These are phyloP conservation scores for Fusarium acutatum DNA, from an alignment of 2,329 filamentous ascomycete species.

Conservation along the genomic window DNA sequence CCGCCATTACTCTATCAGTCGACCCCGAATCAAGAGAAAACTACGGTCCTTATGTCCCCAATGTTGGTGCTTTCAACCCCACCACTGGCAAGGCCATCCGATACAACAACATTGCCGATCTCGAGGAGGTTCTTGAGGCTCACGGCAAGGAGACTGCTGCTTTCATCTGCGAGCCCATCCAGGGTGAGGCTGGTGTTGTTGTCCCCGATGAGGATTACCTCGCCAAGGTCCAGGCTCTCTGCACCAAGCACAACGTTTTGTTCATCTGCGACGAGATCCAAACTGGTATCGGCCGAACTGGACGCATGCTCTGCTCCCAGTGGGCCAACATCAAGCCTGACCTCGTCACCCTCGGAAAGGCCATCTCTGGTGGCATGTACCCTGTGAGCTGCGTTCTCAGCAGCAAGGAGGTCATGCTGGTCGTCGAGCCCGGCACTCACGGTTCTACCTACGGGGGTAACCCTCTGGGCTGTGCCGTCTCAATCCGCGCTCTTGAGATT, in stretches of 20 bases:
- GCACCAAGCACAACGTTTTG: constrained; percentile 94
- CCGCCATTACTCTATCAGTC: constrained; percentile 92
- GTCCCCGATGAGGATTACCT: constrained; percentile 87
- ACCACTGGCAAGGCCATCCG: constrained; percentile 29
- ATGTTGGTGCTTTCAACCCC: constrained; percentile 72
- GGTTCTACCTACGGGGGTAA: constrained; percentile 99
- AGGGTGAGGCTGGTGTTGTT: constrained; percentile 96
- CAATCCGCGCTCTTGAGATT: constrained; percentile 92
- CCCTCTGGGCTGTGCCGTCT: constrained; percentile 92
- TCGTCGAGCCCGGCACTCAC: constrained; percentile 94
- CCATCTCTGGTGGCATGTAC: constrained; percentile 98
- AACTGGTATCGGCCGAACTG: constrained; percentile 94
- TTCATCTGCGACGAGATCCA: constrained; percentile 99
- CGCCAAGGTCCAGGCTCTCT: constrained; percentile 79
- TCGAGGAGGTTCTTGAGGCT: constrained; percentile 31
- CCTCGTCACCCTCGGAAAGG: constrained; percentile 93
- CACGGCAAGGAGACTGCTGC: constrained; percentile 33
- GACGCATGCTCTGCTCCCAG: constrained; percentile 91
- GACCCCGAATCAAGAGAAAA: constrained; percentile 96
- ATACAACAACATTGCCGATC: constrained; percentile 35
- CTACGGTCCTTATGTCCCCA: constrained; percentile 95
- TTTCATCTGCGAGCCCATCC: constrained; percentile 35
- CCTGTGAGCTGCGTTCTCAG: constrained; percentile 94
- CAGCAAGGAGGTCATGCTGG: constrained; percentile 91
- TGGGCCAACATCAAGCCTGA: constrained; percentile 97